Percentiles rank a stretch among this genome's conserved stretches.
Conservation (phyloP, 768 basidiomycete genomes). For the Tephrocybe sp. region DNA sequence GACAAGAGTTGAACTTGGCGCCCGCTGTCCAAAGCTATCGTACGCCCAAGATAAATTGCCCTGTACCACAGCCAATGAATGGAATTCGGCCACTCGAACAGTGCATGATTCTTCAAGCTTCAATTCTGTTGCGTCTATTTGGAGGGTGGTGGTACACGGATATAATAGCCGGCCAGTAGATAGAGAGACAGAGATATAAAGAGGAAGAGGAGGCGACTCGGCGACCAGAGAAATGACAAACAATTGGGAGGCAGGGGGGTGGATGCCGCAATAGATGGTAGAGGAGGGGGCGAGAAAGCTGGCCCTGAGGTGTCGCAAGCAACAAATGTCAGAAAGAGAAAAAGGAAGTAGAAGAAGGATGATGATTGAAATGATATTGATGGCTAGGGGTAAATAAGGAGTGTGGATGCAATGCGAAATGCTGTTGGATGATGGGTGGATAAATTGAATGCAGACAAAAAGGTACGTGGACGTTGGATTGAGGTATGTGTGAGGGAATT, state of each 20-base stretch:
- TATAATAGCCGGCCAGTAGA: slow-evolving; percentile 20
- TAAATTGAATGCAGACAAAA: slow-evolving; percentile 6
- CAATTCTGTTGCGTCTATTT: slow-evolving; percentile 20
- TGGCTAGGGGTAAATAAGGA: slow-evolving; percentile 7
- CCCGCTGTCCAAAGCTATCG: no score
- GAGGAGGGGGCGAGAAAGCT: not conserved
- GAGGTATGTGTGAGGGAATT: not conserved
- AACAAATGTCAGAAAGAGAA: slow-evolving; percentile 7
- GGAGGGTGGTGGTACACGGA: slow-evolving; percentile 21
- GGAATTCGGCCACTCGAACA: not conserved
- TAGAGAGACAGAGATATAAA: slow-evolving; percentile 16
- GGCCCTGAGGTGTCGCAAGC: slow-evolving; percentile 14
- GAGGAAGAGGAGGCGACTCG: slow-evolving; percentile 2
- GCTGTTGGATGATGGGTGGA: slow-evolving; percentile 8
- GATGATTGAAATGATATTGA: slow-evolving; percentile 3
- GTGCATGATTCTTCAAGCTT: slow-evolving; percentile 5
- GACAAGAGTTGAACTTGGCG: no score
- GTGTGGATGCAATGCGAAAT: slow-evolving; percentile 11
- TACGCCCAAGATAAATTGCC: no score
- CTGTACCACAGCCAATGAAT: no score
- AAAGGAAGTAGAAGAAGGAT: slow-evolving; percentile 5
- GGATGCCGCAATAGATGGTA: slow-evolving; percentile 12
- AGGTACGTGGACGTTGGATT: slow-evolving; percentile 2
- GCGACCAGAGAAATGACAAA: slow-evolving; percentile 3
- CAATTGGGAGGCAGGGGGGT: slow-evolving; percentile 4